Evolutionary conservation across 2,329 filamentous ascomycete genomes (phyloP), one percentile per base, ranked within the genome.

Genomic region (Berkeleyomyces basicola): DNA sequence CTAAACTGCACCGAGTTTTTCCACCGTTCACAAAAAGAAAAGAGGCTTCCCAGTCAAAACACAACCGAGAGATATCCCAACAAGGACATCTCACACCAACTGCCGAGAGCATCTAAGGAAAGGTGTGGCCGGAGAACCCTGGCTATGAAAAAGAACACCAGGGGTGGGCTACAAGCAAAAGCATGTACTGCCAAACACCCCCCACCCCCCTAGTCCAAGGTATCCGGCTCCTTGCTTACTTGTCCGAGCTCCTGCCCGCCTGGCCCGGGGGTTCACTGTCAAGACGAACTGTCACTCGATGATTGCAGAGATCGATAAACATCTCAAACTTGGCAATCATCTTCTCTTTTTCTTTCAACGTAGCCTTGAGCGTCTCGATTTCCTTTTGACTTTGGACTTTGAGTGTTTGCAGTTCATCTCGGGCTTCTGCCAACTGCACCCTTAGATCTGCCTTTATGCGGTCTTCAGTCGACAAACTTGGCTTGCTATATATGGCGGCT

Each of bases 281-380:
- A 11, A 85, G 73, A 65, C 79, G 81, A 61, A 84, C 75, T 76
- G 85, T 85, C 65, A 85, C 82, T 59, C 83, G 75, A 69, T 84
- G 77, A 67, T 86, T 86, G 70, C 82, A 85, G 62, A 86, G 84
- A 70, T 86, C 83, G 68, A 86, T 85, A 61, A 86, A 86, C 78
- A 83, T 83, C 71, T 86, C 82, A 67, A 85, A 86, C 69, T 80
- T 82, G 65, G 78, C 72, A 62, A 86, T 85, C 64, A 80, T 77
- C 68, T 78, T 77, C 65, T 84, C 80, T 71, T 85, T 85, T 64
- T 86, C 81, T 47, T 78, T 79, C 14, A 91, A 70, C 68, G 82
- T 77, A 62, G 77, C 75, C 67, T 82, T 81, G 63, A 86, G 71
- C 0, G 77, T 76, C 14, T 81, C 81, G 49, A 85, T 77, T 68